Evolutionary conservation across 106 monocot species (phyloP).

Genomic region (Chionographis japonica): DNA sequence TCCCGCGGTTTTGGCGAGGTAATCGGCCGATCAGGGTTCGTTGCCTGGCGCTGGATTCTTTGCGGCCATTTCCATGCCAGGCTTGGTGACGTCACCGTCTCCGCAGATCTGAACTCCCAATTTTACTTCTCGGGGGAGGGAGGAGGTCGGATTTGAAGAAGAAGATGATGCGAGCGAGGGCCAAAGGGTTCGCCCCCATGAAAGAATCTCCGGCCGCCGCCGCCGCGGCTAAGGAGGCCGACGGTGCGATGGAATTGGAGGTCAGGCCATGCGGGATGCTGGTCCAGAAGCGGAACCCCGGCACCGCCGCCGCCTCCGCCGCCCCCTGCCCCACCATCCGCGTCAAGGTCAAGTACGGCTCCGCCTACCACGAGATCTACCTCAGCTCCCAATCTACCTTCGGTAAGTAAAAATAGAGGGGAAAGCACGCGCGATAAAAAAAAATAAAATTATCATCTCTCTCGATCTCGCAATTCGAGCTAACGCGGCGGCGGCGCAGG

Average conservation of each 20-base stretch:
- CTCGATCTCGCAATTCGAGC: too few relatives aligned
- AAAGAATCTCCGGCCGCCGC: not conserved
- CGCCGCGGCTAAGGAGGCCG: slow-evolving; percentile 4
- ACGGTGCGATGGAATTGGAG: slow-evolving; percentile 57
- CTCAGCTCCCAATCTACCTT: slow-evolving; percentile 75
- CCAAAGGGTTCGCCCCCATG: not conserved
- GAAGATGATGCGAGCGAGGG: not conserved
- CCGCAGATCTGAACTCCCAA: too few relatives aligned
- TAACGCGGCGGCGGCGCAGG: slow-evolving; percentile 30
- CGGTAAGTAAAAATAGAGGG: slow-evolving; percentile 29
- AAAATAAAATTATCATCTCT: too few relatives aligned
- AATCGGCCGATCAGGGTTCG: too few relatives aligned
- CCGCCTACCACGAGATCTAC: slow-evolving; percentile 70
- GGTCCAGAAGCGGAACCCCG: slow-evolving; percentile 71
- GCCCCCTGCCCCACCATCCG: slow-evolving; percentile 58
- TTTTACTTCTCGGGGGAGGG: too few relatives aligned
- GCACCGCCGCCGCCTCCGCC: slow-evolving; percentile 15
- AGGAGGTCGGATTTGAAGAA: too few relatives aligned
- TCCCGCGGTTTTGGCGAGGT: too few relatives aligned
- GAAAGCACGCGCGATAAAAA: too few relatives aligned
- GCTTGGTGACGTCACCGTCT: too few relatives aligned
- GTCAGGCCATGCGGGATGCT: slow-evolving; percentile 94
- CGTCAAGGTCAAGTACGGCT: slow-evolving; percentile 70
- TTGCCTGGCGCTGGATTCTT: too few relatives aligned
- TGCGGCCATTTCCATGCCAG: too few relatives aligned